Conservation (phyloP, 2,329 filamentous ascomycete species). For the Coniella vitis region DNA sequence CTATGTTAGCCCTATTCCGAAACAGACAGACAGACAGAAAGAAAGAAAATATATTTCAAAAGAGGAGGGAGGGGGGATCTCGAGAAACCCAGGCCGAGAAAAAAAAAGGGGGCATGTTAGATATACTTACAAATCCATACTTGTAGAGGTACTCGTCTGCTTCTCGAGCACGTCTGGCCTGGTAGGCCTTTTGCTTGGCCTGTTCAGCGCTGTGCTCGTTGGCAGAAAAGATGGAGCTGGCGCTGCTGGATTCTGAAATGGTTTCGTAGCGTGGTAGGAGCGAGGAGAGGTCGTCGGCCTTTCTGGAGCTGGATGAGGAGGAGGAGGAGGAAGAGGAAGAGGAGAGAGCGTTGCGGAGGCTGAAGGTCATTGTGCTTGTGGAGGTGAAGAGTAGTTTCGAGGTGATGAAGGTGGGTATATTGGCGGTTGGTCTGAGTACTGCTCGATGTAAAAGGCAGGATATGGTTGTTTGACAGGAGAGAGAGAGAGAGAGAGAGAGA, state of each 20-base stretch:
- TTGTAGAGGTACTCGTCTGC: slow-evolving; percentile 10
- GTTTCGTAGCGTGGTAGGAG: background rate
- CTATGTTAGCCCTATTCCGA: no score
- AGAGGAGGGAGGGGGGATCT: no score
- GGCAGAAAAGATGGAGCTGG: slow-evolving; percentile 3
- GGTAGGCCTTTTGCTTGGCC: slow-evolving; percentile 6
- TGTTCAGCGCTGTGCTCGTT: background rate
- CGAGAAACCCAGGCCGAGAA: no score
- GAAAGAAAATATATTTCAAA: no score
- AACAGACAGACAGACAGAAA: no score
- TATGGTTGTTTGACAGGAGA: no score
- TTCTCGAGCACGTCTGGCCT: slow-evolving; percentile 7
- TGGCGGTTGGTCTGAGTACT: background rate
- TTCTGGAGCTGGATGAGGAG: background rate
- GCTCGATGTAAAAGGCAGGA: no score
- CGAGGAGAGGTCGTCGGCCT: background rate
- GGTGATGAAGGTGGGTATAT: background rate
- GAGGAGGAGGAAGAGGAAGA: slow-evolving; percentile 4
- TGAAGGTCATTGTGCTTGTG: slow-evolving; percentile 4
- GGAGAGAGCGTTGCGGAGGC: slow-evolving; percentile 8
- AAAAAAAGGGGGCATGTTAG: no score
- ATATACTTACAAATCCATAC: slow-evolving; percentile 9
- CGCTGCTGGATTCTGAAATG: slow-evolving; percentile 2
- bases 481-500: no score
- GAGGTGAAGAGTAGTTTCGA: background rate